A percentile compares a stretch with the other conserved stretches of the same genome.
These are phyloP conservation scores for Acacia melanoxylon DNA, from an alignment of 306 rosid species.

Conservation along the genomic window DNA sequence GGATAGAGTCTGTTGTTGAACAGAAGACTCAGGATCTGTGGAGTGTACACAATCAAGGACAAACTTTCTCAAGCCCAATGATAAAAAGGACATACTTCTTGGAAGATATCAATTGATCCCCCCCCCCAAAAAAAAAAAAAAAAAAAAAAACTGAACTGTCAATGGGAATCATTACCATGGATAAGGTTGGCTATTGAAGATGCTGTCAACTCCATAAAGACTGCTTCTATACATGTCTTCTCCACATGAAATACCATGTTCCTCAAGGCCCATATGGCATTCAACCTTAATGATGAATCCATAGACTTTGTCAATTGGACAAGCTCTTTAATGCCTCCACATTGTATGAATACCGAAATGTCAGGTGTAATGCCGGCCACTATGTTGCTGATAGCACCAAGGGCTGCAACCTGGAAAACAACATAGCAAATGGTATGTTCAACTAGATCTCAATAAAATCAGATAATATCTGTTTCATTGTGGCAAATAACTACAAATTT, in stretches of 20 bases:
- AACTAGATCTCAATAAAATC: conserved; percentile 2
- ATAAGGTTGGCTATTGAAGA: conserved; percentile 75
- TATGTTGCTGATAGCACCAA: conserved; percentile 80
- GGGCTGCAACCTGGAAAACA: conserved; percentile 83
- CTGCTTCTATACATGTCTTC: conserved; percentile 57
- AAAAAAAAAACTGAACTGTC: conserved; percentile 10
- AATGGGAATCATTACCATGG: conserved; percentile 57
- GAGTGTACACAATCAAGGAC: conserved; percentile 30
- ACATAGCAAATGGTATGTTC: conserved; percentile 16
- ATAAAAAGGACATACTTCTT: neutral
- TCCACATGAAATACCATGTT: conserved; percentile 86
- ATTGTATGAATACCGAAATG: conserved; percentile 58
- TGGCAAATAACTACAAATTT: neutral
- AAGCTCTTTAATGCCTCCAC: conserved; percentile 83
- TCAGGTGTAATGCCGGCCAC: conserved; percentile 69
- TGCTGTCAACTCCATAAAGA: conserved; percentile 70
- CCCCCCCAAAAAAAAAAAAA: too few species aligned
- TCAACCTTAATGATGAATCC: conserved; percentile 75
- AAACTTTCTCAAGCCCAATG: neutral
- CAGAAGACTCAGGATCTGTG: conserved; percentile 84
- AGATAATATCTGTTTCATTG: conserved; percentile 1
- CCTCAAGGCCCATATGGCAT: conserved; percentile 89
- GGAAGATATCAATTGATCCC: conserved; percentile 8
- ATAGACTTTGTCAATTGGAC: conserved; percentile 80
- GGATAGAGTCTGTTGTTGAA: conserved; percentile 86